Evolutionary conservation across 2,329 filamentous ascomycete genomes (phyloP).

Genomic region (Aspergillus hortae): DNA sequence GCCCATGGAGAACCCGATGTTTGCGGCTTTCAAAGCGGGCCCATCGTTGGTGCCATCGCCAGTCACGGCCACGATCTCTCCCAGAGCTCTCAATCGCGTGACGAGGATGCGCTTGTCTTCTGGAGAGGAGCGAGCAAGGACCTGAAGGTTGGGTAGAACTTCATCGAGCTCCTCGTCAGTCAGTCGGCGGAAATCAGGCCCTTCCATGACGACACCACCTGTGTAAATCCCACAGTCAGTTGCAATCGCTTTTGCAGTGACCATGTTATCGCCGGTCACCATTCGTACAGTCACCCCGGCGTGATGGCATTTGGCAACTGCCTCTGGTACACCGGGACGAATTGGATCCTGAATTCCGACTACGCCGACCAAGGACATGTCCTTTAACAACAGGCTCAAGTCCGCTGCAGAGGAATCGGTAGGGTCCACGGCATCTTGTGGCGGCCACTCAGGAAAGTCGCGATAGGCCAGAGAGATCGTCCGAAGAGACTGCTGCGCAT

Average conservation of each 20-base stretch:
- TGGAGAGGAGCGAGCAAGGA: slow-evolving; percentile 60
- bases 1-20: slow-evolving; percentile 64
- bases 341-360: slow-evolving; percentile 71
- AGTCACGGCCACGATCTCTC: slow-evolving; percentile 58
- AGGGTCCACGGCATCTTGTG: slow-evolving; percentile 50
- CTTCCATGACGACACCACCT: slow-evolving; percentile 63
- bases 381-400: slow-evolving; percentile 62
- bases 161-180: slow-evolving; percentile 54
- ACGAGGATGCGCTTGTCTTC: slow-evolving; percentile 63
- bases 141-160: slow-evolving; percentile 55
- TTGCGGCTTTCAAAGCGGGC: slow-evolving; percentile 59
- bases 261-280: slow-evolving; percentile 56
- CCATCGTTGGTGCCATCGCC: slow-evolving; percentile 64
- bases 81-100: slow-evolving; percentile 53
- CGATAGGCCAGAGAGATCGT: slow-evolving; percentile 70
- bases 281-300: slow-evolving; percentile 50
- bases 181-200: slow-evolving; percentile 59
- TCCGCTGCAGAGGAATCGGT: slow-evolving; percentile 60
- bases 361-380: slow-evolving; percentile 67
- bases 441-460: slow-evolving; percentile 66
- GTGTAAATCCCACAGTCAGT: slow-evolving; percentile 64
- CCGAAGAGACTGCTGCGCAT: slow-evolving; percentile 57
- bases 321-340: slow-evolving; percentile 60
- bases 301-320: slow-evolving; percentile 55
- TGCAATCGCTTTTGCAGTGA: slow-evolving; percentile 69